Percentiles rank a stretch among this genome's conserved stretches.
Evolutionary conservation across 2,329 filamentous ascomycete species (phyloP).

Genomic region (Mollisiaceae sp.): DNA sequence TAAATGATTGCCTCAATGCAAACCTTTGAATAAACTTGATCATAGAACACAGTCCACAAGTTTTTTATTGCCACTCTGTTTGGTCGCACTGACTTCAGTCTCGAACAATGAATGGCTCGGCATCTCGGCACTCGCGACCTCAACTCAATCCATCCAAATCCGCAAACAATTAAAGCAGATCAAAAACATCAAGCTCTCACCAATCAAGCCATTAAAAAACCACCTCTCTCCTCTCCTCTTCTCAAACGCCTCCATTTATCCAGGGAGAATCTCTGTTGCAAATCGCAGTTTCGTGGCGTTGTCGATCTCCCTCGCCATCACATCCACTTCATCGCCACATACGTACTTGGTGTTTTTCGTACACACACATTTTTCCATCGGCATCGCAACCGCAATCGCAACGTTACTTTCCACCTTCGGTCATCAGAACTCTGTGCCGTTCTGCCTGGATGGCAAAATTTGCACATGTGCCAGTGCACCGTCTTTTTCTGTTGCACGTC

Average conservation of each 20-base stretch:
- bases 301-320: constrained; percentile 1
- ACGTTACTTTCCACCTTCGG: background rate
- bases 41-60: background rate
- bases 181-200: background rate
- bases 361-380: background rate
- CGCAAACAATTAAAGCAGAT: background rate
- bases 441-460: background rate
- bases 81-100: background rate
- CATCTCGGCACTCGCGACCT: background rate
- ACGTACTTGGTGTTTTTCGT: background rate
- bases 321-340: constrained; percentile 4
- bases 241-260: background rate
- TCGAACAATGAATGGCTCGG: no score
- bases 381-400: background rate
- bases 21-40: background rate
- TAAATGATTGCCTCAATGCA: no score
- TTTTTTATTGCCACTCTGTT: background rate
- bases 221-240: background rate
- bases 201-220: background rate
- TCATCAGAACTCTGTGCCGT: background rate
- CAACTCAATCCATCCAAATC: background rate
- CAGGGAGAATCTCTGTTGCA: background rate
- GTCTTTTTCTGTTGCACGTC: constrained; percentile 4
- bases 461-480: background rate
- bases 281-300: constrained; percentile 5